Percentiles rank a stretch among this genome's conserved stretches.
Conservation (phyloP, 257 asterid species). For the Nicotiana otophora region DNA sequence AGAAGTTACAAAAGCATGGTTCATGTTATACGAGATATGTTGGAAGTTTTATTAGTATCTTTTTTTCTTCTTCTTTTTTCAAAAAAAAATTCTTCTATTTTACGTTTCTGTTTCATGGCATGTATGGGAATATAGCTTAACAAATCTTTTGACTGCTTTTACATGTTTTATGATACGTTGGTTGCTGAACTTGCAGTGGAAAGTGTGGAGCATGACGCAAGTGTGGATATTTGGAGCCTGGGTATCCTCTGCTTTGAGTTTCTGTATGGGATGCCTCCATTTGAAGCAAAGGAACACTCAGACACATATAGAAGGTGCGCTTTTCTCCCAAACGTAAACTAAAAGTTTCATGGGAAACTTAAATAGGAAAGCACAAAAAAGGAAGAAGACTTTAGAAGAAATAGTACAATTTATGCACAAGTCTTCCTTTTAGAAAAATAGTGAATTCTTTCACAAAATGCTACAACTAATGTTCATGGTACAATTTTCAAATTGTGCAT, state of each 20-base stretch:
- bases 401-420: neutral
- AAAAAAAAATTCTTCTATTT: neutral
- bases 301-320: conserved; percentile 88
- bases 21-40: neutral
- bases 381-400: neutral
- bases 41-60: neutral
- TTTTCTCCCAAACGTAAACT: neutral
- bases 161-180: neutral
- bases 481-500: no score
- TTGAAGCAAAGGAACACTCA: conserved; percentile 90
- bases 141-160: neutral
- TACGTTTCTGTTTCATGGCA: neutral
- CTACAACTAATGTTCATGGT: neutral
- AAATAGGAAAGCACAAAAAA: neutral
- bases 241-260: conserved; percentile 94
- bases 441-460: neutral
- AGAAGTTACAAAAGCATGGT: neutral
- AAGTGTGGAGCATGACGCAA: conserved; percentile 92
- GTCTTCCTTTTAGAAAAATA: neutral
- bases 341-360: neutral
- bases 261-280: conserved; percentile 89
- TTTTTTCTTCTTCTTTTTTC: neutral
- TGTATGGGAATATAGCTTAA: neutral
- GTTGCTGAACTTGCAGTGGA: conserved; percentile 52
- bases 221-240: conserved; percentile 96